Evolutionary conservation across 768 basidiomycete species (phyloP).

Genomic region (Mycena venus): DNA sequence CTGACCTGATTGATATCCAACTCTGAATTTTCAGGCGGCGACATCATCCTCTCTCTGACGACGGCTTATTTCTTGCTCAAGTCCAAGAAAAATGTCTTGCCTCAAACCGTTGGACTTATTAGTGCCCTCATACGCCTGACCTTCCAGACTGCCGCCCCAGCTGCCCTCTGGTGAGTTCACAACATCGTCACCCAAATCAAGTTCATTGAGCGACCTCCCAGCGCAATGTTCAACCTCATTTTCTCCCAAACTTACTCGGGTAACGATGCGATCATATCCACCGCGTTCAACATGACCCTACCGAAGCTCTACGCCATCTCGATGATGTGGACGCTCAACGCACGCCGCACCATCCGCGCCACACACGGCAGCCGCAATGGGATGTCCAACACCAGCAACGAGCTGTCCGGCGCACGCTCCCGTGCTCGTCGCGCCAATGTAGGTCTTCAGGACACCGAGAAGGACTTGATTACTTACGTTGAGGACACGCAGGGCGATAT

Average conservation of each 20-base stretch:
- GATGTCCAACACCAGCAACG: conserved; percentile 29
- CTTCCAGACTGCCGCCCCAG: conserved; percentile 48
- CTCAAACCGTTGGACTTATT: conserved; percentile 47
- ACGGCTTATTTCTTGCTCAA: conserved; percentile 47
- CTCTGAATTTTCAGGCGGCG: conserved; percentile 39
- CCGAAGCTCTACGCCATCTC: conserved; percentile 52
- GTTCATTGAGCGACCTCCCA: conserved; percentile 14
- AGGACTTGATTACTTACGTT: neutral
- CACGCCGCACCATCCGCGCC: conserved; percentile 40
- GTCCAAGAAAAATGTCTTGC: conserved; percentile 43
- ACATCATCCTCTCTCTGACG: conserved; percentile 40
- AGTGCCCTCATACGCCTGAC: conserved; percentile 46
- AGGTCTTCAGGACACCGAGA: neutral
- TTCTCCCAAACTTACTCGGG: conserved; percentile 47
- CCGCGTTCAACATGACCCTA: conserved; percentile 45
- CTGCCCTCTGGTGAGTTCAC: conserved; percentile 47
- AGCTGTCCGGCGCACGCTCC: conserved; percentile 28
- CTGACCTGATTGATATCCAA: neutral
- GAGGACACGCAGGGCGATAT: conserved; percentile 26
- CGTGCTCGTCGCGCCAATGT: conserved; percentile 9
- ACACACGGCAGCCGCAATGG: conserved; percentile 21
- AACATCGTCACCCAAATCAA: neutral
- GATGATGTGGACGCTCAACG: conserved; percentile 55
- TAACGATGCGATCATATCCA: conserved; percentile 39
- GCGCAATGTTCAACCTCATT: conserved; percentile 51